Percentiles rank a stretch among this genome's conserved stretches.
These are phyloP conservation scores for Huntiella moniliformis DNA, from an alignment of 2,329 filamentous ascomycete species.

Conservation along the genomic window DNA sequence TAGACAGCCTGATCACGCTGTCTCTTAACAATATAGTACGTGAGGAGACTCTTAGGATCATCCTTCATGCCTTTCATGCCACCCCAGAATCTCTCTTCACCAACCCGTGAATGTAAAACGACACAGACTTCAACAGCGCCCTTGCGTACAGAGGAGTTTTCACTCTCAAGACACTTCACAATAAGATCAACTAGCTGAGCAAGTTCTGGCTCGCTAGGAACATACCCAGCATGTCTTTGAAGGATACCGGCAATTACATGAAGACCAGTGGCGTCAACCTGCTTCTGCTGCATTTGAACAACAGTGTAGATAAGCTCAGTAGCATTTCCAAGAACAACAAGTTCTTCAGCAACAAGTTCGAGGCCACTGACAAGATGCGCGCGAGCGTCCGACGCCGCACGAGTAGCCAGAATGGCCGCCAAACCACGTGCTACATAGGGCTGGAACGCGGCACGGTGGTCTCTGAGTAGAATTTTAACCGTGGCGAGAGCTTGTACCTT, in stretches of 20 bases:
- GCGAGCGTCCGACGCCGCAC: constrained; percentile 46
- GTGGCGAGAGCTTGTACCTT: constrained; percentile 59
- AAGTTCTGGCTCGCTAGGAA: constrained; percentile 34
- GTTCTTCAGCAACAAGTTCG: constrained; percentile 53
- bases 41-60: constrained; percentile 58
- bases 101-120: constrained; percentile 44
- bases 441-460: constrained; percentile 45
- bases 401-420: constrained; percentile 45
- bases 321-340: constrained; percentile 46
- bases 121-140: constrained; percentile 68
- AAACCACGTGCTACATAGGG: constrained; percentile 50
- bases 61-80: constrained; percentile 45
- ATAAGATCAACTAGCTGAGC: constrained; percentile 30
- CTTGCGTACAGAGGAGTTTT: constrained; percentile 46
- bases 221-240: constrained; percentile 26
- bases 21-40: constrained; percentile 61
- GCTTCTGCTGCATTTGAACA: constrained; percentile 26
- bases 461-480: constrained; percentile 52
- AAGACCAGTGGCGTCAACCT: constrained; percentile 37
- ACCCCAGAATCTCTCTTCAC: constrained; percentile 47
- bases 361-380: constrained; percentile 57
- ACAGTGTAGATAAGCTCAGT: constrained; percentile 39
- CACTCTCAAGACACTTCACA: constrained; percentile 38
- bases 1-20: constrained; percentile 30
- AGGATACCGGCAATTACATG: constrained; percentile 43